Base-by-base conservation (phyloP, 176 grass and related monocot genomes). In the Cocos nucifera region DNA sequence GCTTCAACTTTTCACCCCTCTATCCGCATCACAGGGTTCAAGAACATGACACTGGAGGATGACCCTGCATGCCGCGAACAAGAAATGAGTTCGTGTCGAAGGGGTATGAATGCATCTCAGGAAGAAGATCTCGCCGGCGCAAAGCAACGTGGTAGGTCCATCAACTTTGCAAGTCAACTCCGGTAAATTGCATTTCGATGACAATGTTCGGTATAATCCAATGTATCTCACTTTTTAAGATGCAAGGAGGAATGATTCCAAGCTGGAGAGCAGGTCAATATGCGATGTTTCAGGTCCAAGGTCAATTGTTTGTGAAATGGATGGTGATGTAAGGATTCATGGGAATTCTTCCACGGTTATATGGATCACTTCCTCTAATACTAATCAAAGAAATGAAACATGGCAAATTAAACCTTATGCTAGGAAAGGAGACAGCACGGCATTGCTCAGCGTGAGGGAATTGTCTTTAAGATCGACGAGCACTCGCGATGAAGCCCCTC, bases 321-420 rank as follows among this genome's bases (percentile, higher is more conserved):
- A 20, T 22, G 54, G 54, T 22, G 54, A 56, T 21, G 21, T 56
- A 56, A 18, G 17, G 17, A 56, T 56, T 21, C 54, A 56, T 56
- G 54, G 54, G 19, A 56, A 56, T 21, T 56, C 54, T 56, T 56
- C 54, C 54, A 22, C 54, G 1, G 12, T 56, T 56, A 56, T 17
- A 22, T 18, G n/a, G 21, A 21, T 56, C 19, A 22, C 4, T 20
- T 4, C n/a, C 21, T 56, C 54, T 22, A 10, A 22, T 20, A 20
- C 54, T 10, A 2, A 22, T 56, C n/a, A 6, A 56, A 21, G 4
- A 20, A 18, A 20, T 22, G 54, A 18, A 56, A 0, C 54, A 56
- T 56, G 54, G 54, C n/a, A 56, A 9, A 21, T 56, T 6, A 56
- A 56, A 21, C 54, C 54, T 56, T 21, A 56, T 56, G 54, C 54